Percentiles rank a stretch among this genome's conserved stretches.
Evolutionary conservation across 169 alveolate species (phyloP).

Genomic region (Plasmodium fragile): DNA sequence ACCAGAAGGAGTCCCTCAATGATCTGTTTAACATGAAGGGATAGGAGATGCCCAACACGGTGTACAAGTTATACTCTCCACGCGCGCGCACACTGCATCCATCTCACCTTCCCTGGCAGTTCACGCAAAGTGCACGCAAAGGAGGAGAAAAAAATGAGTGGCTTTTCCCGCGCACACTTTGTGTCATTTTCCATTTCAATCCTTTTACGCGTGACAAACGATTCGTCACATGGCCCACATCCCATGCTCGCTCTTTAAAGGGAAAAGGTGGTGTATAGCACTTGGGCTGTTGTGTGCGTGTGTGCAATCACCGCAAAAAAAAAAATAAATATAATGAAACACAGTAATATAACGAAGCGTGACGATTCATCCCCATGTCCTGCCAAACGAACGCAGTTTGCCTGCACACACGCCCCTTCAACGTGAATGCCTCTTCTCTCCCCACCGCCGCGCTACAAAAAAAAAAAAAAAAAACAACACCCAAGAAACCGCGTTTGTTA

Average conservation of each 20-base stretch:
- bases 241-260: background rate
- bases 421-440: background rate
- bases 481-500: conserved; percentile 24
- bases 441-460: background rate
- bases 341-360: background rate
- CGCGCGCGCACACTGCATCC: no score
- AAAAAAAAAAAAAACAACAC: no score
- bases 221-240: background rate
- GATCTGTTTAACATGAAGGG: conserved; percentile 80
- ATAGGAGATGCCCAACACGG: background rate
- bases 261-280: background rate
- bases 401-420: background rate
- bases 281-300: background rate
- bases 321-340: background rate
- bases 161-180: no score
- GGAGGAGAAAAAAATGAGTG: background rate
- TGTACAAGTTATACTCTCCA: background rate
- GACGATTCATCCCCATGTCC: background rate
- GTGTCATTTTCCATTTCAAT: background rate
- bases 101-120: no score
- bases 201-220: background rate
- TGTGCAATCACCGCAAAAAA: background rate
- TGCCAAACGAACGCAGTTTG: background rate
- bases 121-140: background rate
- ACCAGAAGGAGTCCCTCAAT: conserved; percentile 88